Base-by-base conservation (phyloP, 2,329 filamentous ascomycete genomes). In the Ophiostoma himal-ulmi region DNA sequence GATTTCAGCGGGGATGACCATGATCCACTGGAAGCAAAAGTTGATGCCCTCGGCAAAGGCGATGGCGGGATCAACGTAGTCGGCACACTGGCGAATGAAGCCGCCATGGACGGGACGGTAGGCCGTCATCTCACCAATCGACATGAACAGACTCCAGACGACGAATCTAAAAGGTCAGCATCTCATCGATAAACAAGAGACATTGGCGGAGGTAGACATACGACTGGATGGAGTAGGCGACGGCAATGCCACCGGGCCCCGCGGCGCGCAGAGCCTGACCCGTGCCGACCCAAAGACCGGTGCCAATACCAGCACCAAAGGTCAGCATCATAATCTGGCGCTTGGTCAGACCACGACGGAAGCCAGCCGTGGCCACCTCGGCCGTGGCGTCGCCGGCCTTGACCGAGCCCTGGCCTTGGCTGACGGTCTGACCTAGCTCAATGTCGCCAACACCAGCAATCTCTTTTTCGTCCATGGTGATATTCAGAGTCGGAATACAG, bases 121-220 rank as follows among this genome's bases (percentile, higher is more conserved):
- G 52, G 52, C 52, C 4, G 52, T 57, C 52, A 57, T 57, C 52
- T 57, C 52, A 57, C 52, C 52, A 57, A 57, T 57, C 3, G 52
- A 57, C 52, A 57, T 57, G 52, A 57, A 57, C 52, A 57, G 52
- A 26, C 52, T 57, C 52, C 52, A 57, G 52, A 57, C 52, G 52
- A 57, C 22, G 2, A 57, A 57, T 6, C 52, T 57, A 26, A 22
- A 4, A 57, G 52, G n/a, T 57, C 17, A 57, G 52, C 2, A 57
- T 26, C 3, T 44, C 13, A 44, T 13, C 17, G 6, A 17, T 17
- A 44, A 14, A 13, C 13, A 44, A 44, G 41, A 44, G 1, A 17
- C 1, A 17, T 44, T 17, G 30, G 30, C 41, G 11, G 41, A 2
- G 3, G 37, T 39, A 39, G 10, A 39, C 52, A 13, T 57, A 57